Evolutionary conservation across 257 asterid genomes (phyloP).

Genomic region (Solanum sejunctum): DNA sequence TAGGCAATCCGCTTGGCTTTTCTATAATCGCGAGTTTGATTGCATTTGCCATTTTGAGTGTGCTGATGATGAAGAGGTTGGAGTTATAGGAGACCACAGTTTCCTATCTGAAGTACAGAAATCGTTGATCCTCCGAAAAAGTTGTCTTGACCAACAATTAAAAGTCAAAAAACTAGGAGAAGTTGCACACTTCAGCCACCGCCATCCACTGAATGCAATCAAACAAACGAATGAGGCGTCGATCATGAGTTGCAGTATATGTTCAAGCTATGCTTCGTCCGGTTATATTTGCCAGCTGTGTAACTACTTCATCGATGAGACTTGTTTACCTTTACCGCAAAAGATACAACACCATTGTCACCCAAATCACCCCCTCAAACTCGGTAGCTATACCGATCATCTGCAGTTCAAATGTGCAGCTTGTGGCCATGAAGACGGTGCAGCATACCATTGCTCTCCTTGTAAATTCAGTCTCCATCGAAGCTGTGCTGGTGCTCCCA

Average conservation of each 20-base stretch:
- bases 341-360: neutral
- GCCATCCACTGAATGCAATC: neutral
- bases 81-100: neutral
- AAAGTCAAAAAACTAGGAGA: neutral
- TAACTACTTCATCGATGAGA: neutral
- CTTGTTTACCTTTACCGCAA: neutral
- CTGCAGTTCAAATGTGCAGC: neutral
- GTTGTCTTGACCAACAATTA: neutral
- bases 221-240: neutral
- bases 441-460: neutral
- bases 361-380: neutral
- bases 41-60: neutral
- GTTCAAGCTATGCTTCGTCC: neutral
- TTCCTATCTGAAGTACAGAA: neutral
- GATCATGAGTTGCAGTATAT: neutral
- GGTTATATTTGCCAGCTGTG: neutral
- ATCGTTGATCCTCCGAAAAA: neutral
- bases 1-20: neutral
- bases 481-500: neutral
- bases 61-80: neutral
- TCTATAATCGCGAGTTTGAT: neutral
- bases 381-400: neutral
- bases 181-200: neutral
- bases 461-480: neutral
- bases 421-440: neutral